Percentiles rank a stretch among this genome's conserved stretches.
phyloP scores from a whole-genome alignment of 1,284 basidiomycete species.

The Ustilago trichophora region DNA sequence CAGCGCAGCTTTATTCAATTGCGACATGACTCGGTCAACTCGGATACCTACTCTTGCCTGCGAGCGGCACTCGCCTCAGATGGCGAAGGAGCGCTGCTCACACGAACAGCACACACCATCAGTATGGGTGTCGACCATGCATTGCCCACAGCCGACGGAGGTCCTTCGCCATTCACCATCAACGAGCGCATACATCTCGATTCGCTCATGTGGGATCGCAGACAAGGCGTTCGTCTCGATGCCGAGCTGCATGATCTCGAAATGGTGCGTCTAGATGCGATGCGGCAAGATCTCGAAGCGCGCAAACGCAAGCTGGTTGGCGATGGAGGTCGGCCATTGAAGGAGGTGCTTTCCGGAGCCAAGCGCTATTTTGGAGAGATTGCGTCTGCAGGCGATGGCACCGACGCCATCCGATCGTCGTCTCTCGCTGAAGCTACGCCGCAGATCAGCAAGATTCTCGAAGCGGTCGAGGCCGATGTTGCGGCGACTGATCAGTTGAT shows the following conservation, averaged over 20 bases:
- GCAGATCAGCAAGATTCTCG: conserved; percentile 24
- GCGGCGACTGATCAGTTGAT: conserved; percentile 24
- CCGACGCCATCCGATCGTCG: conserved; percentile 21
- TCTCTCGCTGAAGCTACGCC: conserved; percentile 28
- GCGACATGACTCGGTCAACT: conserved; percentile 41
- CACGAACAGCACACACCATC: conserved; percentile 22
- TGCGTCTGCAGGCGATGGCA: neutral
- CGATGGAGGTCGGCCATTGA: conserved; percentile 7
- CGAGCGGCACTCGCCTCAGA: conserved; percentile 32
- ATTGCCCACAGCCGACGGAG: neutral
- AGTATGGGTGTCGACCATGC: conserved; percentile 36
- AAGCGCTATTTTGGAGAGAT: conserved; percentile 37
- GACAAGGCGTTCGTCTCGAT: conserved; percentile 35
- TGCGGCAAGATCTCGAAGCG: conserved; percentile 26
- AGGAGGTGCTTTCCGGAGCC: conserved; percentile 24
- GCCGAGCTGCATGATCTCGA: conserved; percentile 29
- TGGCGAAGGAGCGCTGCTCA: conserved; percentile 43
- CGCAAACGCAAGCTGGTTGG: conserved; percentile 31
- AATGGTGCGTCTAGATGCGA: conserved; percentile 13
- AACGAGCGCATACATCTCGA: conserved; percentile 42
- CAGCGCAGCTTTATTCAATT: conserved; percentile 20
- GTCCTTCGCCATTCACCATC: conserved; percentile 21
- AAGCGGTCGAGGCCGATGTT: conserved; percentile 23
- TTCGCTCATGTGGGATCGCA: conserved; percentile 43
- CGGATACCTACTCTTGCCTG: conserved; percentile 39